Conservation (phyloP, 345 rosid species). For the Limnanthes douglasii region DNA sequence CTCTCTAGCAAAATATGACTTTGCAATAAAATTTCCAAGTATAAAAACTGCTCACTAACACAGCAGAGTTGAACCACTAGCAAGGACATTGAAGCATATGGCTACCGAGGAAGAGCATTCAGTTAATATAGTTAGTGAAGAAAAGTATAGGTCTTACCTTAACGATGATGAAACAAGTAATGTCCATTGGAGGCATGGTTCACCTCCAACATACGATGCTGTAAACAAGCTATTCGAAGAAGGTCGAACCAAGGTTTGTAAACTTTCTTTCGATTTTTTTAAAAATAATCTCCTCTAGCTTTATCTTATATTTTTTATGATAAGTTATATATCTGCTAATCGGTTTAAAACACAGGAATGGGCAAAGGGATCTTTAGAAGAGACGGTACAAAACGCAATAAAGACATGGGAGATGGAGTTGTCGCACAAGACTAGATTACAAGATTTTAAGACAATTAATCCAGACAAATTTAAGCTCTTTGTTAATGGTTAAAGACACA, state of each 20-base stretch:
- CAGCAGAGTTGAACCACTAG: too few relatives aligned
- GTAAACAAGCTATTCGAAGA: conserved; percentile 55
- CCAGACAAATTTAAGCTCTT: conserved; percentile 56
- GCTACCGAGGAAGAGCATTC: conserved; percentile 11
- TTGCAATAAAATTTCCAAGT: too few relatives aligned
- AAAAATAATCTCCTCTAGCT: neutral
- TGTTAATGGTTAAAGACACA: conserved; percentile 44
- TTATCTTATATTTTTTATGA: too few relatives aligned
- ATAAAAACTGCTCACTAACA: too few relatives aligned
- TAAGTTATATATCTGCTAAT: neutral
- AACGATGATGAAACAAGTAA: conserved; percentile 17
- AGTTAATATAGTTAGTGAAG: conserved; percentile 6
- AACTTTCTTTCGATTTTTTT: neutral
- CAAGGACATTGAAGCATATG: too few relatives aligned
- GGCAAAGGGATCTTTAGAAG: conserved; percentile 71
- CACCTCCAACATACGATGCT: conserved; percentile 33
- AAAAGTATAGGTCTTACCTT: conserved; percentile 53
- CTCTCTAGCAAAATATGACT: too few relatives aligned
- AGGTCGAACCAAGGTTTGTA: conserved; percentile 48
- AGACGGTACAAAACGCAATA: conserved; percentile 59
- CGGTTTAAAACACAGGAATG: conserved; percentile 30
- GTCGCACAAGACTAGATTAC: conserved; percentile 52
- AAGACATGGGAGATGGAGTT: conserved; percentile 90
- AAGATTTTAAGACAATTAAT: conserved; percentile 55
- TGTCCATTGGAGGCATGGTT: conserved; percentile 50